phyloP scores from a whole-genome alignment of 2,329 filamentous ascomycete genomes.

The Colletotrichum sidae region DNA sequence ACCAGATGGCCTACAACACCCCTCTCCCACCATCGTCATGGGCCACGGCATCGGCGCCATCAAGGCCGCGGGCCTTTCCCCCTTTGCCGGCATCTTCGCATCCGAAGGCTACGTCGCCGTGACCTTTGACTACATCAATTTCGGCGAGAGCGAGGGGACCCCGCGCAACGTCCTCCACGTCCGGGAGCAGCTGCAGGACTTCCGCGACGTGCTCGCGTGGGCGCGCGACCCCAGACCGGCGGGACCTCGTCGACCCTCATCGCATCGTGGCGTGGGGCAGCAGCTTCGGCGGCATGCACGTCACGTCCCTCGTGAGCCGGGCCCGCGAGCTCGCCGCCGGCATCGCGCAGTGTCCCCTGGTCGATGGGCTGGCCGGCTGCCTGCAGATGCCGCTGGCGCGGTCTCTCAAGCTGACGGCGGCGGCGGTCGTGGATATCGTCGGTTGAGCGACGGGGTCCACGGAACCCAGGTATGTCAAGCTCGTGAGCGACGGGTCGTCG shows the following conservation, averaged over 20 bases:
- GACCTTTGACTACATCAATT: too few species aligned
- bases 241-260: too few species aligned
- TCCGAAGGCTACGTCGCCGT: too few species aligned
- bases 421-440: constrained; percentile 14
- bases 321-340: neutral
- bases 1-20: constrained; percentile 11
- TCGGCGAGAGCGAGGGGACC: too few species aligned
- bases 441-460: neutral
- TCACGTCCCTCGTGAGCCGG: too few species aligned
- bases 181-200: too few species aligned
- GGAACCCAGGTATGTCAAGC: constrained; percentile 23
- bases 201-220: too few species aligned
- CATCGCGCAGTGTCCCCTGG: constrained; percentile 26
- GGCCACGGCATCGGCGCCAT: constrained; percentile 30
- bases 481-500: constrained; percentile 24
- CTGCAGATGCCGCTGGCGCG: constrained; percentile 17
- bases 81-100: constrained; percentile 16
- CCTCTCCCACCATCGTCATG: constrained; percentile 23
- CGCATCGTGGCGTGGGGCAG: too few species aligned
- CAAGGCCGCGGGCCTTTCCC: constrained; percentile 28
- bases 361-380: constrained; percentile 19
- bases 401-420: constrained; percentile 17
- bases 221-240: too few species aligned
- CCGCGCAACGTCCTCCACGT: too few species aligned
- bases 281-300: too few species aligned